A percentile compares a stretch with the other conserved stretches of the same genome.
These are phyloP conservation scores for Ascoidea asiatica DNA, from an alignment of 805 yeast genomes.

Conservation along the genomic window DNA sequence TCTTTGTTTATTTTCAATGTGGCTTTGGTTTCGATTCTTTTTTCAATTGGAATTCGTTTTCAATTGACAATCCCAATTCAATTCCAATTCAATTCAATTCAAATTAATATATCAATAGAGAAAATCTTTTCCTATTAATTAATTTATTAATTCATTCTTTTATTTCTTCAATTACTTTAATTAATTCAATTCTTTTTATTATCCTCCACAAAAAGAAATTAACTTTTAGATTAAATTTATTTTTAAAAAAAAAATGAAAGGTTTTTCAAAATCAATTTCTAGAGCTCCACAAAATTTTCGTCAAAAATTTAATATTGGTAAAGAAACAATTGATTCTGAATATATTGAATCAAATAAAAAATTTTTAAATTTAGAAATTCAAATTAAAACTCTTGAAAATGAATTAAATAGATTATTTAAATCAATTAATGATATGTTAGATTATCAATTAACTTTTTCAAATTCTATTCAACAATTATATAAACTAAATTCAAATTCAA, in stretches of 20 bases:
- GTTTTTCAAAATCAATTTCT: constrained; percentile 64
- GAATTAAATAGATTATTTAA: constrained; percentile 83
- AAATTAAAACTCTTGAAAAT: constrained; percentile 78
- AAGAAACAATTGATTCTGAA: constrained; percentile 67
- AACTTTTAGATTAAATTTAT: background rate
- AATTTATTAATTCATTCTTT: no score
- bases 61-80: no score
- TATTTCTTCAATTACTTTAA: no score
- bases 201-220: no score
- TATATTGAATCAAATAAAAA: constrained; percentile 93
- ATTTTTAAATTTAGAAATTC: constrained; percentile 81
- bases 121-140: no score
- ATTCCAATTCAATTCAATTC: no score
- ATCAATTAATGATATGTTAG: constrained; percentile 89
- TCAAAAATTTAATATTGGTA: constrained; percentile 86
- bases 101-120: no score
- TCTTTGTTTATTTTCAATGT: no score
- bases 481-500: constrained; percentile 88
- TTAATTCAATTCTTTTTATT: no score
- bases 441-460: constrained; percentile 90
- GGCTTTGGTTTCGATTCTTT: no score
- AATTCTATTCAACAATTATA: constrained; percentile 90
- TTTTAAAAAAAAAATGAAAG: constrained; percentile 67
- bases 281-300: constrained; percentile 88
- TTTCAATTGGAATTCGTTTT: no score